Conservation (phyloP, 2,329 filamentous ascomycete species). For the Claviceps sp. region DNA sequence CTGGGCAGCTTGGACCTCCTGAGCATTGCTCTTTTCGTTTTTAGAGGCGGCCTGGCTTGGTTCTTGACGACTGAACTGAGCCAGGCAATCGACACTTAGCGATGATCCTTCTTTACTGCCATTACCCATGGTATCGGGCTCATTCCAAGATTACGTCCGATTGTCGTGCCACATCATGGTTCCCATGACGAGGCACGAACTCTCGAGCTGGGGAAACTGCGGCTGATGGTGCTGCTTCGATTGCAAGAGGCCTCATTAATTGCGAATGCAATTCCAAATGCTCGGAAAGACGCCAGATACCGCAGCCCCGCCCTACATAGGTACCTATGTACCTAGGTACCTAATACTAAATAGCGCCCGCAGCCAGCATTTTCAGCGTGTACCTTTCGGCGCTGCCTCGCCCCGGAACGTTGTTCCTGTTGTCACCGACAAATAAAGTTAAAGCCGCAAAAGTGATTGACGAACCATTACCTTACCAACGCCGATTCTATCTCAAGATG, state of each 20-base stretch:
- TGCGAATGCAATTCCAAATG: neutral
- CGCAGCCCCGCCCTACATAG: neutral
- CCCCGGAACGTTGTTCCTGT: too few relatives aligned
- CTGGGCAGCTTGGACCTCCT: slow-evolving; percentile 20
- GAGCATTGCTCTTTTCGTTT: slow-evolving; percentile 16
- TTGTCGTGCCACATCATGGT: too few relatives aligned
- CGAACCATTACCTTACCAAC: too few relatives aligned
- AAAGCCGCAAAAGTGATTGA: too few relatives aligned
- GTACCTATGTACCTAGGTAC: too few relatives aligned
- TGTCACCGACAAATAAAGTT: too few relatives aligned
- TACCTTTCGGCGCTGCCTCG: too few relatives aligned
- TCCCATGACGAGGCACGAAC: neutral
- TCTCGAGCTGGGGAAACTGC: neutral
- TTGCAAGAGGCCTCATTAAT: neutral
- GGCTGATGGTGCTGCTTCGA: neutral
- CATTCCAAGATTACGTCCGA: too few relatives aligned
- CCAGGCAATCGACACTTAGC: neutral
- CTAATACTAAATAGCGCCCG: too few relatives aligned
- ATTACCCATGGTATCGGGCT: too few relatives aligned
- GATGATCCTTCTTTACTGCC: neutral
- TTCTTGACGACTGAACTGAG: slow-evolving; percentile 1
- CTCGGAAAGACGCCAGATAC: neutral
- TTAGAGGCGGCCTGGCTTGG: slow-evolving; percentile 5
- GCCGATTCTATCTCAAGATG: too few relatives aligned
- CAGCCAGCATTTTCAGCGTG: neutral